Evolutionary conservation across 2,329 filamentous ascomycete species (phyloP).

Genomic region (Truncatella angustata): DNA sequence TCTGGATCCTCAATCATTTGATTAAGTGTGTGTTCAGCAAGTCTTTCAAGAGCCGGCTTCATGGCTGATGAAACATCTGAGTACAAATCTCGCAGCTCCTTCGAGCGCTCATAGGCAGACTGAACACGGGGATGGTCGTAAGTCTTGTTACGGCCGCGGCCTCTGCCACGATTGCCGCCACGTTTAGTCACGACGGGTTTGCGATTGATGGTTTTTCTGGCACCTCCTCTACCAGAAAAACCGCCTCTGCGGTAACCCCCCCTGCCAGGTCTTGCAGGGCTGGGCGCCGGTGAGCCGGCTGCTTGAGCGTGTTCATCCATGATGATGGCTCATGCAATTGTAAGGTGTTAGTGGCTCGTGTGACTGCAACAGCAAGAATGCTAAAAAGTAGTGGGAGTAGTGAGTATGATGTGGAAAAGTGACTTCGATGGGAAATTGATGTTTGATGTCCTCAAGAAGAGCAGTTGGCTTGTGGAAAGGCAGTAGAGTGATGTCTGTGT

Average conservation of each 20-base stretch:
- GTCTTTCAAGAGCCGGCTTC: constrained; percentile 64
- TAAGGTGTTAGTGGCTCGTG: constrained; percentile 12
- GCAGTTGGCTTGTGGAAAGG: not conserved
- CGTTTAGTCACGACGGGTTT: constrained; percentile 20
- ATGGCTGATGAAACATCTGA: constrained; percentile 60
- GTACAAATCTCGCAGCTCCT: constrained; percentile 65
- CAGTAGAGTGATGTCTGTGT: not conserved
- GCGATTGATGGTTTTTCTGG: constrained; percentile 24
- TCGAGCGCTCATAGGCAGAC: constrained; percentile 60
- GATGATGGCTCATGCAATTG: constrained; percentile 20
- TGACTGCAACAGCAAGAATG: constrained; percentile 7
- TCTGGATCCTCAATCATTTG: constrained; percentile 54
- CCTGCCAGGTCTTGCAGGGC: constrained; percentile 27
- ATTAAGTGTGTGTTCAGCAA: constrained; percentile 60
- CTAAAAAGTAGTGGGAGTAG: constrained; percentile 5
- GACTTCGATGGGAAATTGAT: not conserved
- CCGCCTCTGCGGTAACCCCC: constrained; percentile 24
- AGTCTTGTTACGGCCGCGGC: constrained; percentile 50
- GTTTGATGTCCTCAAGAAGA: not conserved
- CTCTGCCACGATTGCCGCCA: constrained; percentile 31
- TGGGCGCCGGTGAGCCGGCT: constrained; percentile 27
- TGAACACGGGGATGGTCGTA: constrained; percentile 54
- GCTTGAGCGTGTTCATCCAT: constrained; percentile 27
- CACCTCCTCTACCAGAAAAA: constrained; percentile 8
- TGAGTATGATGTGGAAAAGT: not conserved